A percentile compares a stretch with the other conserved stretches of the same genome.
Conservation (phyloP, 2,329 filamentous ascomycete species). For the Botrytis fabae region DNA sequence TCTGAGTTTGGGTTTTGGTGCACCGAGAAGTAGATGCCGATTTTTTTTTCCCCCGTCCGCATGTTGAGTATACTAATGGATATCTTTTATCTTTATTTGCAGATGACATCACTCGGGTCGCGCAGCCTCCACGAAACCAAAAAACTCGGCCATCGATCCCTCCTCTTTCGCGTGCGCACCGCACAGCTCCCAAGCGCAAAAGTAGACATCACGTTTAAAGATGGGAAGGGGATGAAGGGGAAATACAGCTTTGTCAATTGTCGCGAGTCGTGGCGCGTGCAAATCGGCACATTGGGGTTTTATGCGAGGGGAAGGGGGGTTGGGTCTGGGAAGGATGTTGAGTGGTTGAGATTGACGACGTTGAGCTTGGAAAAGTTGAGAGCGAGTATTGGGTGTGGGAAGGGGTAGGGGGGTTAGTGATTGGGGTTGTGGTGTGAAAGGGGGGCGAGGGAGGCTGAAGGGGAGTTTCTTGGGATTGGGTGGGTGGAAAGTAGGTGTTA, state of each 20-base stretch:
- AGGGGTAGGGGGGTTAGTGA: background rate
- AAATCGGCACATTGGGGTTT: conserved; percentile 18
- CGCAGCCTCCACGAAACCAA: conserved; percentile 19
- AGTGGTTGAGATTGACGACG: conserved; percentile 6
- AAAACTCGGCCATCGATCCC: background rate
- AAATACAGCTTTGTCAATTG: conserved; percentile 23
- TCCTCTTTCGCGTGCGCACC: conserved; percentile 7
- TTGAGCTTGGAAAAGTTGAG: conserved; percentile 16
- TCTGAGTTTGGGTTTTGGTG: no score
- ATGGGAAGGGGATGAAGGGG: background rate
- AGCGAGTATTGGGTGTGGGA: background rate
- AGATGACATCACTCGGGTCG: conserved; percentile 20
- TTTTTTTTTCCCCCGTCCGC: background rate
- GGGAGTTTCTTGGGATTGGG: no score
- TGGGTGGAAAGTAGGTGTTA: no score
- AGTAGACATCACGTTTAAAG: conserved; percentile 17
- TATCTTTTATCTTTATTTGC: background rate
- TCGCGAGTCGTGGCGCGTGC: background rate
- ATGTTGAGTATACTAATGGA: background rate
- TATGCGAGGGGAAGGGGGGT: background rate
- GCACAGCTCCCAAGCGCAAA: background rate
- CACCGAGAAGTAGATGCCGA: no score
- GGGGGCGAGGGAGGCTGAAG: no score
- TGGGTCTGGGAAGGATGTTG: background rate
- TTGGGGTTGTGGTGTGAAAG: no score